Base-by-base conservation (phyloP, 2,329 filamentous ascomycete species). In the Davidsoniella eucalypti region DNA sequence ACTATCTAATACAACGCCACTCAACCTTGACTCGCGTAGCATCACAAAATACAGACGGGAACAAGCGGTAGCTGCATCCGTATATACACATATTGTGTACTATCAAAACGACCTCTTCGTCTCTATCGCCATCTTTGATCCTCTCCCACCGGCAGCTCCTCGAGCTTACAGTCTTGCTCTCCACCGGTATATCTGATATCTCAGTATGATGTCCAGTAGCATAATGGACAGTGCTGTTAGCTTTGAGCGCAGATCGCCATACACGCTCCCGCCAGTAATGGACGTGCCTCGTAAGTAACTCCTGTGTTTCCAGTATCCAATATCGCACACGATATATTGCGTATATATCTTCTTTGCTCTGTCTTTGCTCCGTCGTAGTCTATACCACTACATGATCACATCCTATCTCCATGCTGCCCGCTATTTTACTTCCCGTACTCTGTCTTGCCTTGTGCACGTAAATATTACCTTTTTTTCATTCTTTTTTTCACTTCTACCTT, bases 201-300 rank as follows among this genome's bases (percentile, higher is more conserved):
- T n/a, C n/a, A 37, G 4, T 18, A 49, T 46, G 50, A 52, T 52
- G 17, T 21, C 38, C 21, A 26, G n/a, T 40, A 29, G 26, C 16
- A 36, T 52, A 12, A 40, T 49, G 43, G 39, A 45, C 44, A 18
- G 39, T 9, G n/a, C 40, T 5, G 43, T 29, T 21, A 17, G 45
- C 26, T 55, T 55, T 55, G 54, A 54, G 54, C 56, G 47, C 47
- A 54, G 49, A 56, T 55, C 53, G 50, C 53, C 45, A 55, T 56
- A 51, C 57, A 57, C 44, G 52, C 50, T 55, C 53, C 58, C 52
- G 54, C 57, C 52, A 54, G 44, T 52, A 6, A 21, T 38, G 56
- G 52, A 60, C 55, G 41, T 60, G 56, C 56, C 60, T 58, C 53
- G 59, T 60, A 55, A 61, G 60, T 59, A 26, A 52, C 58, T 62